Evolutionary conservation across 2,329 filamentous ascomycete species (phyloP), one percentile per base, ranked within the genome.

Genomic region (Alternaria alternata): DNA sequence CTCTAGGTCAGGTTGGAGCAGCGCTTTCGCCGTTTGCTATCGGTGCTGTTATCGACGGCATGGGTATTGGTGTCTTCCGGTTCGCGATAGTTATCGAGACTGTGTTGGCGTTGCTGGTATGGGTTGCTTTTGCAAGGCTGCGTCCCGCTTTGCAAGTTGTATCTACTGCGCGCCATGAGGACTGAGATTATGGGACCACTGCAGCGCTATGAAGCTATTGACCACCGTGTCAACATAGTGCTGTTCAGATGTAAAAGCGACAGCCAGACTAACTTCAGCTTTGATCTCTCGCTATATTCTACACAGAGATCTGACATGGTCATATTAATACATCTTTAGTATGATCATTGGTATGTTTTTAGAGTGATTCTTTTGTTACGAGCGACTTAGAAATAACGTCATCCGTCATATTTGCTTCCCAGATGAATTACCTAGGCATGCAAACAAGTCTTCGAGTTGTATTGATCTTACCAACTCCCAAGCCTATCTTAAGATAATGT

Each of bases 1-100:
- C 80, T 3, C 59, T 83, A 2, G 82, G 82, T 1, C 80, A 83
- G 61, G 65, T 82, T 8, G 82, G 82, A 2, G 81, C 77, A 5
- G 81, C 80, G 0, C 48, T 81, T 18, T 63, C 83, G 1, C 82
- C 82, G 0, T 81, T 83, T 55, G 74, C 69, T 4, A 77, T 83
- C n/a, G 81, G 81, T 0, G 77, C 79, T 5, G 60, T 81, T 8
- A 74, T 80, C 3, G 69, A 82, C 14, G 64, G 66, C 1, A 44
- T 79, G 8, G 81, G 81, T 0, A 80, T 83, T 44, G 69, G 69
- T 2, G 68, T 78, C 0, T 82, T 81, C 28, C 71, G 75, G 30
- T 75, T 67, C 44, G 72, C 73, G 2, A 68, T 77, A 3, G 32
- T 75, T 1, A 26, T 69, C 1, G 67, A 73, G 26, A 70, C 67